These are phyloP conservation scores for Quercus mongolica DNA, from an alignment of 306 rosid species.

Conservation along the genomic window DNA sequence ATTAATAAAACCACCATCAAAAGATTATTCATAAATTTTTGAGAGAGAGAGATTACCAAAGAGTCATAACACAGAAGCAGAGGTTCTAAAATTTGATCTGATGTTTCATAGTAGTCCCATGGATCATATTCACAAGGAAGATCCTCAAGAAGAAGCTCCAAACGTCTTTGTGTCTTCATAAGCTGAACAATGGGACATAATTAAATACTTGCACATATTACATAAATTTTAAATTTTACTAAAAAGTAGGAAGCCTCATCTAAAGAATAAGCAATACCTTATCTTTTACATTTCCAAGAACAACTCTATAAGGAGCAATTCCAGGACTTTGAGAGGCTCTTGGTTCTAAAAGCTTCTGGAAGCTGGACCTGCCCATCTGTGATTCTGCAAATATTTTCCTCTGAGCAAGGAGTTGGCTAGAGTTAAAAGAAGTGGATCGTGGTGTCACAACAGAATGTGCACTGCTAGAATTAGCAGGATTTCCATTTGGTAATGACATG, in stretches of 20 bases:
- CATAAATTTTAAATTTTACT: background rate
- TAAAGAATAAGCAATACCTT: slow-evolving; percentile 46
- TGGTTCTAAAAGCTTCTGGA: slow-evolving; percentile 91
- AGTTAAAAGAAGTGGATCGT: slow-evolving; percentile 43
- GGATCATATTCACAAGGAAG: slow-evolving; percentile 70
- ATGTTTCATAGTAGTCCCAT: slow-evolving; percentile 63
- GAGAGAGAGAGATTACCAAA: slow-evolving; percentile 48
- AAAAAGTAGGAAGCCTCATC: background rate
- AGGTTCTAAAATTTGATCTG: slow-evolving; percentile 82
- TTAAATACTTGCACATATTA: slow-evolving; percentile 16
- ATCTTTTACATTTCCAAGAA: slow-evolving; percentile 73
- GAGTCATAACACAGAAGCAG: slow-evolving; percentile 83
- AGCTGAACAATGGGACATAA: slow-evolving; percentile 51
- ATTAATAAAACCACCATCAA: background rate
- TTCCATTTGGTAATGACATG: slow-evolving; percentile 27
- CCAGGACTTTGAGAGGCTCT: slow-evolving; percentile 62
- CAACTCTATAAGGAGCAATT: slow-evolving; percentile 83
- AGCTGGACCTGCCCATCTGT: slow-evolving; percentile 73
- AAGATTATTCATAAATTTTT: background rate
- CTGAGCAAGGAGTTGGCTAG: slow-evolving; percentile 51
- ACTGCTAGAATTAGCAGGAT: slow-evolving; percentile 31
- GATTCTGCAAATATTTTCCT: slow-evolving; percentile 60
- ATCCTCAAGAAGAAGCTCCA: slow-evolving; percentile 91
- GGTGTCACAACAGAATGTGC: slow-evolving; percentile 27
- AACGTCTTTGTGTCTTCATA: slow-evolving; percentile 61